Conservation (phyloP, 1,284 basidiomycete species). For the Amylostereum areolatum region DNA sequence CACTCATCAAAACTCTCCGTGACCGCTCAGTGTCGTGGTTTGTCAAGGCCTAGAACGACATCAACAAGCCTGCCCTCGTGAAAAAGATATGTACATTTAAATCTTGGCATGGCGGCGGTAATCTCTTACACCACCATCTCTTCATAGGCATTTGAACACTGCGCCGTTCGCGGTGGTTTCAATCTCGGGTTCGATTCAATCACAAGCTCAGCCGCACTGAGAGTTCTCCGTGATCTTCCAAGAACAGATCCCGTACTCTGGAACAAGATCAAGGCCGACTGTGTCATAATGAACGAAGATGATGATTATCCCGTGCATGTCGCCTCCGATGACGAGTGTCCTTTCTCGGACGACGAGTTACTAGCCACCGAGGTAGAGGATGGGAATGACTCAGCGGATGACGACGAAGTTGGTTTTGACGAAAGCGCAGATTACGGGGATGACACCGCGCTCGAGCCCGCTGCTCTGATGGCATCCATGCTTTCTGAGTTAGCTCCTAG, state of each 20-base stretch:
- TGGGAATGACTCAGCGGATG: too few species aligned
- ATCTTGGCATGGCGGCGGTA: background rate
- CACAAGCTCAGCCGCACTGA: background rate
- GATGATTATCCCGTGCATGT: background rate
- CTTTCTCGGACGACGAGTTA: background rate
- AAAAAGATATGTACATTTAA: constrained; percentile 10
- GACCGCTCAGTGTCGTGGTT: constrained; percentile 16
- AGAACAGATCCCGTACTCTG: background rate
- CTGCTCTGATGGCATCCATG: too few species aligned
- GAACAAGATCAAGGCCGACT: background rate
- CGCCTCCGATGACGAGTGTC: background rate
- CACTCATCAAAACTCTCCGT: constrained; percentile 7
- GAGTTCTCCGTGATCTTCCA: background rate
- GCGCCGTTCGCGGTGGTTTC: background rate
- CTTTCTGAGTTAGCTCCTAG: too few species aligned
- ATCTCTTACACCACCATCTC: background rate
- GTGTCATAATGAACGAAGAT: background rate
- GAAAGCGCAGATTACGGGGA: too few species aligned
- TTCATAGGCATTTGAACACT: background rate
- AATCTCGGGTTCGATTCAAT: constrained; percentile 1
- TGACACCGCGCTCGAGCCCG: too few species aligned
- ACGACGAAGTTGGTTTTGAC: too few species aligned
- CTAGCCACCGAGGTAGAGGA: background rate
- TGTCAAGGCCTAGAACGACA: constrained; percentile 10
- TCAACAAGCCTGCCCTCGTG: constrained; percentile 13